Base-by-base conservation (phyloP, 768 basidiomycete species). In the Dendrothele bispora region DNA sequence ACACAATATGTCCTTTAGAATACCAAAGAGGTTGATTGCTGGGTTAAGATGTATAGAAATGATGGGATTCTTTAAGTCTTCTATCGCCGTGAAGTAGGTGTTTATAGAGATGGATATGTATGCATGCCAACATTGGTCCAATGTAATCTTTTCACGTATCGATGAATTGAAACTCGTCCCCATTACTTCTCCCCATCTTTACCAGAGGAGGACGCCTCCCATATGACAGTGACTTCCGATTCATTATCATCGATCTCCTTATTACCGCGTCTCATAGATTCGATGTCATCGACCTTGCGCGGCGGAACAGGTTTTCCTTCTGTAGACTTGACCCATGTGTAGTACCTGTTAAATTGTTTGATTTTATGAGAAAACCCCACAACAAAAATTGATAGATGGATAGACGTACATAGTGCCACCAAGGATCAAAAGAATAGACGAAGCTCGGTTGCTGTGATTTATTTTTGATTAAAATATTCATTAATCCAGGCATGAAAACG, bases 361-460 rank as follows among this genome's bases (percentile, higher is more conserved):
- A 20, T 3, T 39, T 18, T 7, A 10, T 39, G 14, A 18, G 50
- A 42, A 17, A 30, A 5, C 5, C 14, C 8, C 5, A 5, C 26
- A 14, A 17, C 12, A 20, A 20, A 38, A 5, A 40, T 4, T 11
- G 22, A 5, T 8, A 22, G 36, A 21, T 36, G 24, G 36, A 26
- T 18, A 21, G n/a, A 48, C 8, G 59, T 57, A 82, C 83, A 88
- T 77, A 4, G 86, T 86, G 12, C 88, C 88, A 21, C 68, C 60
- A 22, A 84, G 72, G 59, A 90, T 91, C 50, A 82, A 72, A 17
- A 79, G 54, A 62, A 91, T 86, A 20, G 86, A 88, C 3, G 65
- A 56, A 5, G 73, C 80, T 28, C 86, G 80, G 53, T 84, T 80
- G 10, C 84, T 88, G 61, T 20, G 38, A 46, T 17, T n/a, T 44